These are phyloP conservation scores for Claviceps maximensis DNA, from an alignment of 2,329 filamentous ascomycete genomes.

Conservation along the genomic window DNA sequence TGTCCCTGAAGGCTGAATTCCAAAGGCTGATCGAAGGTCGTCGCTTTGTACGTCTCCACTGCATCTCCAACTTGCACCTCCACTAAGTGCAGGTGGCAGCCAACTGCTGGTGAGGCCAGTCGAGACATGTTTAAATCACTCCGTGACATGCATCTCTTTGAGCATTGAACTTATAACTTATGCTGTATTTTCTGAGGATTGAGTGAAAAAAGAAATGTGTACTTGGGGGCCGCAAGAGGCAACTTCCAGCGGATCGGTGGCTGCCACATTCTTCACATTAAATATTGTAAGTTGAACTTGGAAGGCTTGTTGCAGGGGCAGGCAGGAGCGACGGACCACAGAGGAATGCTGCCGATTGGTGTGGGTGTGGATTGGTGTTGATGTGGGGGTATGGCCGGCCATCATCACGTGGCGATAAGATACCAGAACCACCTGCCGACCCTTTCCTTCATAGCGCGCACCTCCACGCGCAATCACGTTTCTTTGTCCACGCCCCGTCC, in stretches of 20 bases:
- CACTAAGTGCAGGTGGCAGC: constrained; percentile 4
- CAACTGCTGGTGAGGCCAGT: constrained; percentile 4
- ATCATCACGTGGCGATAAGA: neutral
- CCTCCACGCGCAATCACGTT: constrained; percentile 2
- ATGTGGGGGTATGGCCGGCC: no score
- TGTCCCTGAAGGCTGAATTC: constrained; percentile 5
- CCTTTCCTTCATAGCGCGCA: neutral
- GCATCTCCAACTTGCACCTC: constrained; percentile 3
- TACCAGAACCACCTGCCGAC: neutral
- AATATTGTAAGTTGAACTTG: neutral
- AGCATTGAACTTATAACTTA: neutral
- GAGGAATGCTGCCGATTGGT: constrained; percentile 16
- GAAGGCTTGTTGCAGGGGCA: neutral
- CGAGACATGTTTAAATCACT: neutral
- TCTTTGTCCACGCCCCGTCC: neutral
- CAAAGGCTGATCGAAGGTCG: constrained; percentile 1
- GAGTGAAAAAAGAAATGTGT: neutral
- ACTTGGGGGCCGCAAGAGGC: neutral
- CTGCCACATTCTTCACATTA: neutral
- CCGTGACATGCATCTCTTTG: no score
- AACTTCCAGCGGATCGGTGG: neutral
- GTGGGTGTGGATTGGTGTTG: neutral
- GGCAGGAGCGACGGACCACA: neutral
- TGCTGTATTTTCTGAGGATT: neutral
- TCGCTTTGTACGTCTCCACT: constrained; percentile 3